phyloP scores from a whole-genome alignment of 2,329 filamentous ascomycete genomes.

The Fusarium decemcellulare region DNA sequence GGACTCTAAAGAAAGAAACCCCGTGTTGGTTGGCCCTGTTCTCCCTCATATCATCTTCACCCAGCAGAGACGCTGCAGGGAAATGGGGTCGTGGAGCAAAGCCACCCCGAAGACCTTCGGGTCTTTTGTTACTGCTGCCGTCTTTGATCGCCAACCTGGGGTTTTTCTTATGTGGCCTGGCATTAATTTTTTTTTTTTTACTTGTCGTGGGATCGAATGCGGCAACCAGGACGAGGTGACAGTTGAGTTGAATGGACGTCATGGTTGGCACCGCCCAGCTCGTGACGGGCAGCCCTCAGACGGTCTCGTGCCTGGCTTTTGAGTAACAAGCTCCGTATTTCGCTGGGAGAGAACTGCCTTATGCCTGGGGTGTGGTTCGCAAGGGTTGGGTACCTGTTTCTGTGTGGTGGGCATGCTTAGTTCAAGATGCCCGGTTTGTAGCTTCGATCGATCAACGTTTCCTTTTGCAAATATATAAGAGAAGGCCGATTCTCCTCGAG shows the following conservation, averaged over 20 bases:
- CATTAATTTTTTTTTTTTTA: no score
- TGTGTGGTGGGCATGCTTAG: not conserved
- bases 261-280: conserved; percentile 23
- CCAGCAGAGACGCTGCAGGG: not conserved
- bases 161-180: no score
- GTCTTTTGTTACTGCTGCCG: no score
- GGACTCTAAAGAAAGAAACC: not conserved
- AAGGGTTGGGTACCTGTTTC: conserved; percentile 9
- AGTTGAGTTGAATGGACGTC: not conserved
- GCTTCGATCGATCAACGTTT: no score
- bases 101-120: conserved; percentile 2
- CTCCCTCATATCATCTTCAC: no score
- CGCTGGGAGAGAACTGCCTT: conserved; percentile 31
- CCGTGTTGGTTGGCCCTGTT: no score
- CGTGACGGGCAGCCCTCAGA: conserved; percentile 7
- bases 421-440: no score
- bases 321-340: conserved; percentile 15
- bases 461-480: conserved; percentile 1
- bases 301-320: conserved; percentile 33
- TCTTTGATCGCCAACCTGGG: no score
- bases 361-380: conserved; percentile 24
- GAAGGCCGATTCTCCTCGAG: not conserved
- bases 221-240: conserved; percentile 21
- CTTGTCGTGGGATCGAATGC: not conserved
- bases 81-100: not conserved